Evolutionary conservation across 768 basidiomycete genomes (phyloP), one percentile per base, ranked within the genome.

Genomic region (Postia placenta): DNA sequence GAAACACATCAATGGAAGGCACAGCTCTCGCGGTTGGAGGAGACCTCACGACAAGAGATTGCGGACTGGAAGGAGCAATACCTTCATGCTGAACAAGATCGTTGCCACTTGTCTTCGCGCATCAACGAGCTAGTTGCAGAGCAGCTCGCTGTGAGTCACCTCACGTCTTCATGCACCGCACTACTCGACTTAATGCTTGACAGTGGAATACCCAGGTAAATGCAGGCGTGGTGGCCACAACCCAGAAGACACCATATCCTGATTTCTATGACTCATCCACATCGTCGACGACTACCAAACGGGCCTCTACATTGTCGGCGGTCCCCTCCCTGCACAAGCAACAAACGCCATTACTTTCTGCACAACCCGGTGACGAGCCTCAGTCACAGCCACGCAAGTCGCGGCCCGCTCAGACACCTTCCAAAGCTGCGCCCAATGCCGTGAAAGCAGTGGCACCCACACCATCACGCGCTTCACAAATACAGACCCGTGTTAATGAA

Each of bases 41-140:
- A 76, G 46, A 64, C 71, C 1, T 70, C 73, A 9, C 66, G 71
- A 41, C 67, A 66, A 25, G 73, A 75, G 51, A 77, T 85, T 0
- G 70, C 72, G 46, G 83, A 83, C 56, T 89, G 87, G 87, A 87
- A 88, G 62, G 85, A 86, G 19, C 85, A 87, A 56, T 88, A 86
- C 62, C 68, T 82, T 30, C 79, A 85, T 14, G 83, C 86, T 39
- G 85, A 89, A 52, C 73, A 81, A 48, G 84, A 87, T 49, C 75
- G 85, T 48, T 76, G 73, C 25, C 71, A 72, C 4, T 72, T 87
- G 11, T 69, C 79, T 6, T 73, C 74, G 4, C 72, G 79, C 36
- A 61, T 83, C 9, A 80, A 83, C 39, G 81, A 84, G 47, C 71
- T 85, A 2, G 61, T 82, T 7, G 63, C 75, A 4, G 79, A 79